Percentiles rank a stretch among this genome's conserved stretches.
These are phyloP conservation scores for Verticillium dahliae DNA, from an alignment of 2,329 filamentous ascomycete genomes.

Conservation along the genomic window DNA sequence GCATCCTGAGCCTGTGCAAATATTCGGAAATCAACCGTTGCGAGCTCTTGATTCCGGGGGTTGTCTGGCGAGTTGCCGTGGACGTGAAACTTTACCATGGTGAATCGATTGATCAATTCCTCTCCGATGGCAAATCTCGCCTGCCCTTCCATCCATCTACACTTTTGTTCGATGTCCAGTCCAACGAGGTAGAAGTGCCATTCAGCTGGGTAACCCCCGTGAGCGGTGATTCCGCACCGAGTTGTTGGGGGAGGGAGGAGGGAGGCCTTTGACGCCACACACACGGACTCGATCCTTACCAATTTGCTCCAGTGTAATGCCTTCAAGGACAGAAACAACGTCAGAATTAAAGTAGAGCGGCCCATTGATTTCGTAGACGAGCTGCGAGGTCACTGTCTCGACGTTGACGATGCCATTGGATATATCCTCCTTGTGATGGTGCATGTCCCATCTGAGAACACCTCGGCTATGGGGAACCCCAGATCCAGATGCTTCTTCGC, in stretches of 20 bases:
- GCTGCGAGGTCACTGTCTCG: constrained; percentile 33
- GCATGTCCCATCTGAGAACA: constrained; percentile 15
- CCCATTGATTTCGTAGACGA: constrained; percentile 40
- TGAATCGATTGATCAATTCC: constrained; percentile 17
- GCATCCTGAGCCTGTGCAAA: constrained; percentile 26
- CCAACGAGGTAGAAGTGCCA: constrained; percentile 16
- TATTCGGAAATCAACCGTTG: constrained; percentile 33
- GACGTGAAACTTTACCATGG: neutral
- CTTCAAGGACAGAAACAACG: constrained; percentile 32
- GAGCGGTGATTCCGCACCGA: constrained; percentile 29
- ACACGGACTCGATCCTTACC: constrained; percentile 19
- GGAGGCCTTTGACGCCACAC: constrained; percentile 27
- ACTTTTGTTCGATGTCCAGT: constrained; percentile 19
- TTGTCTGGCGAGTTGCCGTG: constrained; percentile 15
- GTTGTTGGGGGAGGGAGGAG: constrained; percentile 29
- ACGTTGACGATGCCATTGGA: constrained; percentile 25
- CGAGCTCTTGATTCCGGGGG: constrained; percentile 23
- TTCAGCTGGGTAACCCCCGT: constrained; percentile 30
- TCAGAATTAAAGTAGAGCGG: constrained; percentile 41
- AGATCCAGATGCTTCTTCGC: constrained; percentile 20
- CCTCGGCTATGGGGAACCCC: constrained; percentile 42
- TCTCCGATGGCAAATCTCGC: constrained; percentile 17
- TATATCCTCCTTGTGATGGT: neutral
- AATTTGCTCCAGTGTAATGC: constrained; percentile 15
- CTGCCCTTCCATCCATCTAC: constrained; percentile 14